Evolutionary conservation across 1,284 basidiomycete species (phyloP), one percentile per base, ranked within the genome.

Genomic region (Paramarasmius palmivorus): DNA sequence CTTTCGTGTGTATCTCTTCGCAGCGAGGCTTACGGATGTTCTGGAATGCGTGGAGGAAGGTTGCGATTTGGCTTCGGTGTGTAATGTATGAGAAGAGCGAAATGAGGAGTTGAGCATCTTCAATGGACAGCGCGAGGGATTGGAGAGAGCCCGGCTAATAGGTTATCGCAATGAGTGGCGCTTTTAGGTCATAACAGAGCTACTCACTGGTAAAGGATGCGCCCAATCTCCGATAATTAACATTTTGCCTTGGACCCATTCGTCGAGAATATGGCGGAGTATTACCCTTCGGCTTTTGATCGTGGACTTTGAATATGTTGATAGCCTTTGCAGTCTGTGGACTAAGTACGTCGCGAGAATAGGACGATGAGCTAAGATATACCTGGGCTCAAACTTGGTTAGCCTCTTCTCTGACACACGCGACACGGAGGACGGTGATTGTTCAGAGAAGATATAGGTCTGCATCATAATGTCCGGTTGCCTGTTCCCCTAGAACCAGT

Each of bases 141-240:
- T 86, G 84, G 10, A 78, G 67, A 0, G 78, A 73, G 14, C 82
- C 82, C n/a, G 76, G 70, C 83, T 85, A 59, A n/a, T 32, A 32
- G 29, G 12, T 6, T 8, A 52, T 34, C 32, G 38, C 19, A 25
- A 25, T 34, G 22, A 35, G n/a, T 6, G 22, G 38, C n/a, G 25
- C 39, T 14, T 36, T 17, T 8, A 23, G 12, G 10, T 20, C 8
- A 29, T 14, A 29, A 22, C 35, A 17, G 20, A 39, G 36, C 58
- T 9, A 67, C 77, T 60, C 58, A 82, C 81, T n/a, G 76, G 74
- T 26, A 81, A 62, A 2, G 79, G 77, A 58, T 83, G 81, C 0
- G 76, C 80, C 1, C 76, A 79, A 23, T 77, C 73, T 34, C 82
- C 82, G 15, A 84, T 67, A 15, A 82, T 54, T 3, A 80, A 69